Evolutionary conservation across 169 alveolate genomes (phyloP), one percentile per base, ranked within the genome.

Genomic region (Plasmodium fragile): DNA sequence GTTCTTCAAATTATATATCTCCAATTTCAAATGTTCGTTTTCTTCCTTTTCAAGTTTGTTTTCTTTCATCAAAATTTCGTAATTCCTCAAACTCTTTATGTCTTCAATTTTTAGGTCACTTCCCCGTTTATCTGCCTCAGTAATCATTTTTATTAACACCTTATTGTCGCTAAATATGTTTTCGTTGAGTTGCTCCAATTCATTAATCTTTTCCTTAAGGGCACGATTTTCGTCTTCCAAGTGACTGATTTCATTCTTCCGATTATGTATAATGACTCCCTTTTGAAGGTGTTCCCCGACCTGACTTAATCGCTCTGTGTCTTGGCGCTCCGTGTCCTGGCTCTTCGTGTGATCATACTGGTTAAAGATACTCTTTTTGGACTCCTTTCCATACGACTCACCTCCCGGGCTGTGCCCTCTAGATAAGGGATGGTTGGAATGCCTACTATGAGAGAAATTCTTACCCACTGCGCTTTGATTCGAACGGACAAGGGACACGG

Each of bases 141-240:
- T 65, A 36, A 87, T 87, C 28, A 87, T 79, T 55, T 87, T 45
- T 13, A 87, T 59, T 59, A 87, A 78, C 30, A 78, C 90, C 72
- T 87, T 87, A 65, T 87, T 87, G 72, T 87, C 93, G 70, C 70
- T 87, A 65, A 78, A 87, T 59, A 87, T 45, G 36, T 59, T 78
- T 22, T 52, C 77, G 43, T 87, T 87, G 22, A 87, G 30, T 16
- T 30, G 22, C 52, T 87, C 93, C 18, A 87, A n/a, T 59, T 87
- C 89, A 3, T 22, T 87, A 43, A 87, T 65, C 53, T 87, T 87
- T 78, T 16, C 75, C 53, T 78, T 87, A 13, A 87, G 73, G 65
- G 34, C 18, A 34, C 81, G 82, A 65, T 87, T 87, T 87, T 87
- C 80, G 0, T 32, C 81, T n/a, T 8, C 71, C 71, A 87, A 87